A percentile compares a stretch with the other conserved stretches of the same genome.
These are phyloP conservation scores for Litsea cubeba DNA, from an alignment of 164 flowering plant species.

Conservation along the genomic window DNA sequence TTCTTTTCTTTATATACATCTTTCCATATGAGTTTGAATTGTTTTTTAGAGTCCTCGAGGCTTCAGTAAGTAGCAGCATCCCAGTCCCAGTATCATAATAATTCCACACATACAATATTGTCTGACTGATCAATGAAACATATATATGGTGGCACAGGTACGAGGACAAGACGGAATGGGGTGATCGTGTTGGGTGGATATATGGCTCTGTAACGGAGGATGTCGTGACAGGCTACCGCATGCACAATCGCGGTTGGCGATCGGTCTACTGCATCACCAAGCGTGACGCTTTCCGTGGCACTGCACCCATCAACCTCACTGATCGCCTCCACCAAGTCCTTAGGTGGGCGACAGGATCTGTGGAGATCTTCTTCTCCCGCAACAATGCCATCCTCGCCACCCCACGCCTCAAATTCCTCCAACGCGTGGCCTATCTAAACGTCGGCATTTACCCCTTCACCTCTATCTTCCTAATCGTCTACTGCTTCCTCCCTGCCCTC, in stretches of 20 bases:
- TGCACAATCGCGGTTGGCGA: constrained; percentile 88
- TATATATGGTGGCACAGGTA: constrained; percentile 31
- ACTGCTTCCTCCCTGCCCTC: constrained; percentile 80
- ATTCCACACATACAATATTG: neutral
- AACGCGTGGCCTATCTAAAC: constrained; percentile 66
- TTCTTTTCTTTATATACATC: neutral
- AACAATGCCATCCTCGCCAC: constrained; percentile 66
- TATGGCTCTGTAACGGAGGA: constrained; percentile 80
- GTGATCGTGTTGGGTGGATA: constrained; percentile 74
- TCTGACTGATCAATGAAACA: neutral
- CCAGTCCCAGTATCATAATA: neutral
- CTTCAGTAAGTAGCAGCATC: too few species aligned
- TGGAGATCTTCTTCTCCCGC: constrained; percentile 73
- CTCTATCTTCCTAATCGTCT: constrained; percentile 65
- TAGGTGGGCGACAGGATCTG: constrained; percentile 85
- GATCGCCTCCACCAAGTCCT: constrained; percentile 80
- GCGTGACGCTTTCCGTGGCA: constrained; percentile 75
- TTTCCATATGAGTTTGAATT: neutral
- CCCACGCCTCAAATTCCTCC: constrained; percentile 58
- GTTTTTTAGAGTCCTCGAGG: neutral
- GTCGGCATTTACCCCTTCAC: constrained; percentile 82
- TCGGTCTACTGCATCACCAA: constrained; percentile 74
- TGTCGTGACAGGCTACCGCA: constrained; percentile 71
- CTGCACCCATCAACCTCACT: constrained; percentile 73
- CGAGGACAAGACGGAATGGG: constrained; percentile 86